Evolutionary conservation across 2,329 filamentous ascomycete species (phyloP).

Genomic region (Ceratocystis cacaofunesta): DNA sequence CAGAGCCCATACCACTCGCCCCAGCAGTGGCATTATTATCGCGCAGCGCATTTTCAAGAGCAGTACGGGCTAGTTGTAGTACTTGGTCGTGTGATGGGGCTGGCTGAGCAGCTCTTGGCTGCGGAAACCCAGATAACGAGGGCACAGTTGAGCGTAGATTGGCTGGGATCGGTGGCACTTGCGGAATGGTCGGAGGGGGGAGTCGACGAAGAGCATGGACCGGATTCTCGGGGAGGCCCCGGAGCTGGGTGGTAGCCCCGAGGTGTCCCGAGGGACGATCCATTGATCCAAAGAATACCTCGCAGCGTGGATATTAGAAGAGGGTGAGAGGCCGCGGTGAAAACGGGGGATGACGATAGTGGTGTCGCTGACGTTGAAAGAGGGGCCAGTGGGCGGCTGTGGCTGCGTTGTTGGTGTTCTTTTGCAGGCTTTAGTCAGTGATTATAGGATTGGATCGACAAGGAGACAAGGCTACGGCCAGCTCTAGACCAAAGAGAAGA

Average conservation of each 20-base stretch:
- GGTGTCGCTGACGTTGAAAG: not conserved
- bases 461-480: not conserved
- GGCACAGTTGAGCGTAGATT: slow-evolving; percentile 7
- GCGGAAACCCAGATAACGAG: slow-evolving; percentile 20
- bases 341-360: not conserved
- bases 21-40: slow-evolving; percentile 51
- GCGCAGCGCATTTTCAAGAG: slow-evolving; percentile 51
- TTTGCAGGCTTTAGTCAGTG: not conserved
- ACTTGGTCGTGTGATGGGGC: slow-evolving; percentile 36
- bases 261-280: slow-evolving; percentile 19
- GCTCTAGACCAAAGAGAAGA: not conserved
- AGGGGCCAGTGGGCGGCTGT: not conserved
- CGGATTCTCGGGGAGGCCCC: slow-evolving; percentile 30
- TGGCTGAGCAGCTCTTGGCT: slow-evolving; percentile 30
- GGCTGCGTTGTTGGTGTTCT: not conserved
- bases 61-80: slow-evolving; percentile 48
- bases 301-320: not conserved
- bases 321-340: not conserved
- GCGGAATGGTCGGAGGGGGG: slow-evolving; percentile 26
- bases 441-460: not conserved
- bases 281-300: not conserved
- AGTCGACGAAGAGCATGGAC: slow-evolving; percentile 21
- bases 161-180: slow-evolving; percentile 26
- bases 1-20: slow-evolving; percentile 39
- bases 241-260: slow-evolving; percentile 24